A percentile compares a stretch with the other conserved stretches of the same genome.
phyloP scores from a whole-genome alignment of 331 rosid genomes.

The Quercus phellos region DNA sequence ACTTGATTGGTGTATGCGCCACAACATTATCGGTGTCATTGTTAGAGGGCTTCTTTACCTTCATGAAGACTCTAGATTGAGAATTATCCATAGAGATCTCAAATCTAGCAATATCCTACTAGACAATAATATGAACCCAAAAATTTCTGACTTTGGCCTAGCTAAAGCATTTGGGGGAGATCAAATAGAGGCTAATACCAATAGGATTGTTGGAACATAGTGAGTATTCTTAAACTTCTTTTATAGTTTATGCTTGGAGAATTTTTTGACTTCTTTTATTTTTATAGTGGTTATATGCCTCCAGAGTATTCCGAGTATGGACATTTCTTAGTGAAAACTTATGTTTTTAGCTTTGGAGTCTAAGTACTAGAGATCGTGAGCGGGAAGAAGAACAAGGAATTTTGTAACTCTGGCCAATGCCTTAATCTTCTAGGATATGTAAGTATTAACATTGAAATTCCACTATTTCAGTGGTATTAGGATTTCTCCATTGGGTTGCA shows the following conservation, averaged over 20 bases:
- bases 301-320: slow-evolving; percentile 32
- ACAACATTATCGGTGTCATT: slow-evolving; percentile 20
- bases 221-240: slow-evolving; percentile 3
- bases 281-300: slow-evolving; percentile 29
- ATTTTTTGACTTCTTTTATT: not conserved
- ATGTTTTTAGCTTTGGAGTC: slow-evolving; percentile 38
- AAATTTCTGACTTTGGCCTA: slow-evolving; percentile 42
- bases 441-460: not conserved
- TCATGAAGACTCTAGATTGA: slow-evolving; percentile 36
- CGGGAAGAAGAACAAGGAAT: slow-evolving; percentile 27
- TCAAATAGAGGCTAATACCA: slow-evolving; percentile 28
- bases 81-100: slow-evolving; percentile 29
- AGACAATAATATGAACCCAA: slow-evolving; percentile 32
- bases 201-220: slow-evolving; percentile 33
- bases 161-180: slow-evolving; percentile 30
- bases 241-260: not conserved
- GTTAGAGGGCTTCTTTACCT: slow-evolving; percentile 36
- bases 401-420: not conserved
- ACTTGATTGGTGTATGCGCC: slow-evolving; percentile 27
- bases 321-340: slow-evolving; percentile 26
- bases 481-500: too few relatives aligned
- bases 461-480: too few relatives aligned
- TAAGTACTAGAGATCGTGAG: slow-evolving; percentile 32
- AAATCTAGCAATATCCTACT: slow-evolving; percentile 40
- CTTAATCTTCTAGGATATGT: slow-evolving; percentile 35